Base-by-base conservation (phyloP, 202 grass and related monocot genomes). In the Panicum hallii region DNA sequence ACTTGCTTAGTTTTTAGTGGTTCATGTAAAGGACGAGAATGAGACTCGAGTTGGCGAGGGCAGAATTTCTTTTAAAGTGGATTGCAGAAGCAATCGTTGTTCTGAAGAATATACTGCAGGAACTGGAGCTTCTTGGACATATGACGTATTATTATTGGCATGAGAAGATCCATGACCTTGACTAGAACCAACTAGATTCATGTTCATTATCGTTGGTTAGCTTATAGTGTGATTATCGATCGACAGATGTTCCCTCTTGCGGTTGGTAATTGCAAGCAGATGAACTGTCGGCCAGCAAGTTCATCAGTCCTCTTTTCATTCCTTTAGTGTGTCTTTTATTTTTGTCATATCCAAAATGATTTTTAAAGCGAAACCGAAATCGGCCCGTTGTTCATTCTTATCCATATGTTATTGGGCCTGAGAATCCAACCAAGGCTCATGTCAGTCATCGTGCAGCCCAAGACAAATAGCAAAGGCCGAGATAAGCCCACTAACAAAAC, bases 31-130 rank as follows among this genome's bases (percentile, higher is more conserved):
- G 36, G 72, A 77, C 43, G 45, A 82, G 34, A 54, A 40, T 45
- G 79, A n/a, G 72, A 63, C 55, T 34, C 32, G 72, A 82, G 64
- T 42, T 82, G 47, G 70, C 13, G 30, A 61, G 13, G 40, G n/a
- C 26, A 57, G 17, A 49, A 41, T 44, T 82, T 38, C 32, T 58
- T 28, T 82, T 43, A 15, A 36, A 77, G 0, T 49, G 63, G 43
- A 34, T 2, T 44, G 32, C 52, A 20, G 19, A 30, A 11, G 38
- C 50, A 23, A 23, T 23, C 38, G 38, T 56, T 77, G 43, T 68
- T 58, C 72, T 61, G 19, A 70, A 34, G 19, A 72, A 75, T 14
- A 47, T 42, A 68, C 3, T 13, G 46, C 11, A 26, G 12, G 23
- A 55, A 34, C 40, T 54, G 77, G 9, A 30, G 30, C 20, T 23